These are phyloP conservation scores for Aurantiochytrium sp. DNA, from an alignment of 108 stramenopile species.

Conservation along the genomic window DNA sequence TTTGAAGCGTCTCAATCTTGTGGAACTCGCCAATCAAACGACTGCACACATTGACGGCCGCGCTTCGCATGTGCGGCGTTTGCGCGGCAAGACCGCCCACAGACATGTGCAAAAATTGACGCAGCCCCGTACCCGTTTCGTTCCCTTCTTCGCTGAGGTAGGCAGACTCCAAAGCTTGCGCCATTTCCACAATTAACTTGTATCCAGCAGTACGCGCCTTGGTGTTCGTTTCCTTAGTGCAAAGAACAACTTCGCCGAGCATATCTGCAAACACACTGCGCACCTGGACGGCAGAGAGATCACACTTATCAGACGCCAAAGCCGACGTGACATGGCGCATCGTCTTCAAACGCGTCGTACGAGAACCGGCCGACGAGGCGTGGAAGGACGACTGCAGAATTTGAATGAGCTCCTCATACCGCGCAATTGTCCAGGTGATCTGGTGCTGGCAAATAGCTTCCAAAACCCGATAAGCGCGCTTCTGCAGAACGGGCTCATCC, in stretches of 20 bases:
- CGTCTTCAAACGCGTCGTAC: neutral
- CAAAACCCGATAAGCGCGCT: neutral
- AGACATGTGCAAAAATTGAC: neutral
- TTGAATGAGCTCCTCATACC: neutral
- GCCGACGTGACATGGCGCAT: neutral
- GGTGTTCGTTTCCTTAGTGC: neutral
- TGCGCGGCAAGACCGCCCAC: neutral
- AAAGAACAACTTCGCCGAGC: neutral
- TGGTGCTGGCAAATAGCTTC: slow-evolving; percentile 4
- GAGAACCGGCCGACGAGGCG: neutral
- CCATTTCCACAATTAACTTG: neutral
- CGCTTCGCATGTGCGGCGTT: slow-evolving; percentile 13
- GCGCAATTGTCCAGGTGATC: neutral
- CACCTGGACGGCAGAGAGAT: neutral
- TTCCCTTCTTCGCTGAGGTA: neutral
- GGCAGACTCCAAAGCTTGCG: neutral
- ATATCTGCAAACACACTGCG: neutral
- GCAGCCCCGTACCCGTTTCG: neutral
- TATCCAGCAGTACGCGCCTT: neutral
- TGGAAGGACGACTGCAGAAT: neutral
- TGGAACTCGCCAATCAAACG: neutral
- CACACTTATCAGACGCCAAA: neutral
- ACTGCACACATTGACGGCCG: neutral
- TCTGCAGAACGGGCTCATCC: neutral
- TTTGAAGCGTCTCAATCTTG: neutral